Evolutionary conservation across 1,284 basidiomycete genomes (phyloP), one percentile per base, ranked within the genome.

Genomic region (Apiotrichum siamense): DNA sequence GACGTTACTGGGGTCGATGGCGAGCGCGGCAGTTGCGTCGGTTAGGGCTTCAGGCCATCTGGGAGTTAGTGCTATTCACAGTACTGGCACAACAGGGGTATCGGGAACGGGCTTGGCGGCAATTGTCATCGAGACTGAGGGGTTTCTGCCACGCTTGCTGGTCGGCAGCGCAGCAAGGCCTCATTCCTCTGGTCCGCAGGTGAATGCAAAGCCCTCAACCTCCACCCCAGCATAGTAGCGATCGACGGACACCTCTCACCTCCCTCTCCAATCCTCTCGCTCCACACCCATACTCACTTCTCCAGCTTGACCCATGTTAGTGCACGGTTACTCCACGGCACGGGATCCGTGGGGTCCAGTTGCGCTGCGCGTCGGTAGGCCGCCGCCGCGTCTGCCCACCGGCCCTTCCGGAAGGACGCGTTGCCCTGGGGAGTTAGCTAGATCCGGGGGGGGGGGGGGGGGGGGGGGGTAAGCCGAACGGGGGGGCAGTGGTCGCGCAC

Each of bases 241-340:
- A n/a, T n/a, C n/a, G n/a, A n/a, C n/a, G n/a, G n/a, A n/a, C n/a
- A n/a, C n/a, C n/a, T 3, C 35, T 9, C 29, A 23, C 17, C 13
- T 6, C 18, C 20, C 45, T 3, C 51, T 20, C n/a, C 23, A 21
- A 21, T 35, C n/a, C 17, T 21, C 13, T 20, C 11, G 9, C 39
- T 24, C 29, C 23, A 24, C 2, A 5, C 23, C 23, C 5, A 7
- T 2, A 60, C 69, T 52, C 41, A 74, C 72, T 71, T 69, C 43
- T 72, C 67, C 1, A 75, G 60, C 49, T 74, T 75, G 35, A 75
- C 49, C 54, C 69, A 72, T 5, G 70, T 69, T 45, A 69, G 66
- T 9, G 74, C 73, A 44, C 72, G 53, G 44, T 75, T 75, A 12
- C 63, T 54, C 31, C 66, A 65, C 21, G 65, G 62, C 20, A 67